A percentile compares a stretch with the other conserved stretches of the same genome.
These are phyloP conservation scores for Prosopis cineraria DNA, from an alignment of 306 rosid species.

Conservation along the genomic window DNA sequence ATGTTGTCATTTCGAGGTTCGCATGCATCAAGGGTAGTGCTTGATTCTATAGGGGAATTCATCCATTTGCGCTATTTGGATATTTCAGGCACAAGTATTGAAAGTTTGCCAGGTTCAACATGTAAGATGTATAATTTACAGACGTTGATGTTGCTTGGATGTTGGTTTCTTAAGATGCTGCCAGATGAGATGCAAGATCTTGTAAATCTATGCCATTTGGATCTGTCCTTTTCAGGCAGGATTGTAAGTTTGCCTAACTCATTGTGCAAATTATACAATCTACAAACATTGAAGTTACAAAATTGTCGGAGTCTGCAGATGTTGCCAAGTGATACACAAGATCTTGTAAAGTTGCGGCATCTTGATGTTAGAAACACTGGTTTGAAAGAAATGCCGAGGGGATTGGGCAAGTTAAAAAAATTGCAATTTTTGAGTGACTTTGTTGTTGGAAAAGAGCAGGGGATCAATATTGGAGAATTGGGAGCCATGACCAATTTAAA, in stretches of 20 bases:
- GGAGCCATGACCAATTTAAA: not conserved
- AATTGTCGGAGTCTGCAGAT: rapidly evolving
- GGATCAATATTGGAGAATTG: not conserved
- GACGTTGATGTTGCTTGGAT: not conserved
- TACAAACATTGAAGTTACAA: not conserved
- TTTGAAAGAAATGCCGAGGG: not conserved
- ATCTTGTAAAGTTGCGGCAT: slow-evolving; percentile 26
- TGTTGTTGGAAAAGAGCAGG: not conserved
- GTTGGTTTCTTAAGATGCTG: not conserved
- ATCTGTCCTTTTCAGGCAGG: rapidly evolving
- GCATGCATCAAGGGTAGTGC: not conserved
- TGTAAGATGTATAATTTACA: slow-evolving; percentile 28
- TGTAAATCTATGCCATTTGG: not conserved
- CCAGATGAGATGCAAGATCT: slow-evolving; percentile 6
- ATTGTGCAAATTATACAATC: slow-evolving; percentile 21
- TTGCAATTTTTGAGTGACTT: not conserved
- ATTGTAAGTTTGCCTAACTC: slow-evolving; percentile 1
- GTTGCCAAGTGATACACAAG: not conserved
- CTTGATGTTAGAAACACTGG: not conserved
- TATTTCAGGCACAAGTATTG: rapidly evolving
- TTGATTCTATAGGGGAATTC: not conserved
- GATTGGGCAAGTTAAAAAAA: slow-evolving; percentile 1
- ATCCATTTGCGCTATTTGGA: slow-evolving; percentile 17
- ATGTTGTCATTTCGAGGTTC: not conserved
- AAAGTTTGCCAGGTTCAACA: not conserved